Evolutionary conservation across 2,329 filamentous ascomycete species (phyloP), one percentile per base, ranked within the genome.

Genomic region (Fusarium dlaminii): DNA sequence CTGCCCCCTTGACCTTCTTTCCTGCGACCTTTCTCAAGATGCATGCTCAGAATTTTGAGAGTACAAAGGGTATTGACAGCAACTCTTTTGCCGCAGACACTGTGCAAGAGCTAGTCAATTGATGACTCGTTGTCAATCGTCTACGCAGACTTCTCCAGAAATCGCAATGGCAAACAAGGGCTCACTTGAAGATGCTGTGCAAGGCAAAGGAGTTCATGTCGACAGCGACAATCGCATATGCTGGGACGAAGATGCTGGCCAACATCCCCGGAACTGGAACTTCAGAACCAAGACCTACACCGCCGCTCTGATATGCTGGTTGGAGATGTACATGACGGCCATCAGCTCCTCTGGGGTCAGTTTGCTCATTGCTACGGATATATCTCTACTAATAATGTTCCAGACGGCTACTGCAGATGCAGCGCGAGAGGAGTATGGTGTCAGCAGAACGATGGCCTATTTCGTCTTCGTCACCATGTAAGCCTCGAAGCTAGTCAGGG

Each of bases 401-500:
- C 6, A 51, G 48, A 51, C 48, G 6, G 48, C 48, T 20, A 51
- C 48, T 24, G 48, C 48, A 34, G 30, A 51, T 4, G 13, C 48
- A 14, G 22, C 48, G 2, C 30, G 48, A 11, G 30, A 51, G 12
- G 30, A 51, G 17, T 51, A 51, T 20, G 30, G 48, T 6, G 17
- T 24, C 6, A 34, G 48, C 12, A 51, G 48, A 24, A 51, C 48
- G 12, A 51, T 51, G 30, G 48, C 30, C 8, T 51, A 51, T 51
- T 51, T 51, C 17, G 48, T 14, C 8, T 51, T 51, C 2, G 48
- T 51, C 8, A 51, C 30, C 8, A 34, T 34, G 48, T 51, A 14
- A 34, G 22, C 12, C 2, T 51, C 3, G 17, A 14, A 3, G 2
- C 22, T 24, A 0, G 6, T 7, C 1, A 3, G 4, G 0, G 3